Percentiles rank a stretch among this genome's conserved stretches.
Evolutionary conservation across 805 yeast genomes (phyloP).

Genomic region (Barnettozyma sucrosica): DNA sequence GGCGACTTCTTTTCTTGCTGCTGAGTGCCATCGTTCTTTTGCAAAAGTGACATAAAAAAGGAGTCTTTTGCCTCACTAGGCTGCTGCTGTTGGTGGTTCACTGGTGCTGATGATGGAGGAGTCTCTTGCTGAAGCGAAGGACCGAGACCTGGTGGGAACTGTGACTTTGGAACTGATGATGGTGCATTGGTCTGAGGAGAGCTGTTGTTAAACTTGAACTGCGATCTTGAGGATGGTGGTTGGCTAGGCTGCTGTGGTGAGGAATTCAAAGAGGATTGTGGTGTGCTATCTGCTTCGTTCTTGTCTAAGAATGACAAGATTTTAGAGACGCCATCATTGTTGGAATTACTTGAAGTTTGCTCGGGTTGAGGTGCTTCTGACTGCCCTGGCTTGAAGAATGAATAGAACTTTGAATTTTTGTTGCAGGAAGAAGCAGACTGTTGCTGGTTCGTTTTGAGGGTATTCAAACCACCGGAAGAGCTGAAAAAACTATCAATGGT

Average conservation of each 20-base stretch:
- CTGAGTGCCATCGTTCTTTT: conserved; percentile 12
- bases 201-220: conserved; percentile 3
- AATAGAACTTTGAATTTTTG: conserved; percentile 25
- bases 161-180: conserved; percentile 9
- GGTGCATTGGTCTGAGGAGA: conserved; percentile 4
- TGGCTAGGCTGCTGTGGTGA: conserved; percentile 8
- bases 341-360: not conserved
- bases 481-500: conserved; percentile 23
- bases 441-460: conserved; percentile 5
- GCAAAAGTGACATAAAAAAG: conserved; percentile 23
- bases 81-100: conserved; percentile 2
- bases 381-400: conserved; percentile 24
- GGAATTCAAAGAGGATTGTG: conserved; percentile 7
- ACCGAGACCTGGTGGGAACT: conserved; percentile 20
- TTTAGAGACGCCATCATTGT: conserved; percentile 21
- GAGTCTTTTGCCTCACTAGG: conserved; percentile 18
- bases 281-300: conserved; percentile 12
- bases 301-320: conserved; percentile 23
- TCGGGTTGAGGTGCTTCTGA: not conserved
- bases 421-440: conserved; percentile 10
- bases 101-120: conserved; percentile 7
- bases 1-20: conserved; percentile 5
- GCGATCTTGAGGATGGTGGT: conserved; percentile 8
- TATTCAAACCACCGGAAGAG: conserved; percentile 10
- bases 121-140: conserved; percentile 2